Base-by-base conservation (phyloP, 108 stramenopile species). In the Tribonema minus region DNA sequence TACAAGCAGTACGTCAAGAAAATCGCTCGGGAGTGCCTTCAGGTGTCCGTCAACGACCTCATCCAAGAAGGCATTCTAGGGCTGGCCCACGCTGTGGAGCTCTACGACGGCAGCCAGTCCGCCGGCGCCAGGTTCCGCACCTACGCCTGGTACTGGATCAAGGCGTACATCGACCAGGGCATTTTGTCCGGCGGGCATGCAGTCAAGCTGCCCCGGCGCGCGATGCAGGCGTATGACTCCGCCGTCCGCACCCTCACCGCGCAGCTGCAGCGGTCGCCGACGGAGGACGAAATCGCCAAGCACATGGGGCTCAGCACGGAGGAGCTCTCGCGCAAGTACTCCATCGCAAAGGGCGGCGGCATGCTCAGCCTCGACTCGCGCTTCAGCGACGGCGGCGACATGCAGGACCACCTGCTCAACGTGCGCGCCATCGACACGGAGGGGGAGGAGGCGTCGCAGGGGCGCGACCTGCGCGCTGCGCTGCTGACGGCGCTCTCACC, bases 71-170 rank as follows among this genome's bases (percentile, higher is more conserved):
- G 96, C 62, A 94, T 91, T 35, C 37, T 96, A 31, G 96, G 96
- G 25, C 82, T 96, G n/a, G 91, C 91, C 5, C 74, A 92, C 46
- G 96, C 96, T 0, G 91, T 91, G n/a, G 94, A 95, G 80, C 92
- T 92, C 80, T 96, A 94, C 82, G 94, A 96, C 71, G 92, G 93
- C 3, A 91, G 90, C 68, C 76, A 84, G 36, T n/a, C n/a, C n/a
- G n/a, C n/a, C n/a, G 94, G 96, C 37, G 93, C 94, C 67, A 90
- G 92, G 23, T 96, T 96, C 85, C 91, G 90, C 58, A 94, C 94
- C 23, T 95, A 95, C 68, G 96, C 94, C 31, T 90, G 92, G n/a
- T 96, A 91, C 91, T 95, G 96, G 93, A 93, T 96, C 76, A 91
- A 92, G 82, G 93, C 94, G 82, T 83, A 88, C 61, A 91, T 96